Conservation (phyloP, 202 grass and related monocot genomes). For the Musa balbisiana region DNA sequence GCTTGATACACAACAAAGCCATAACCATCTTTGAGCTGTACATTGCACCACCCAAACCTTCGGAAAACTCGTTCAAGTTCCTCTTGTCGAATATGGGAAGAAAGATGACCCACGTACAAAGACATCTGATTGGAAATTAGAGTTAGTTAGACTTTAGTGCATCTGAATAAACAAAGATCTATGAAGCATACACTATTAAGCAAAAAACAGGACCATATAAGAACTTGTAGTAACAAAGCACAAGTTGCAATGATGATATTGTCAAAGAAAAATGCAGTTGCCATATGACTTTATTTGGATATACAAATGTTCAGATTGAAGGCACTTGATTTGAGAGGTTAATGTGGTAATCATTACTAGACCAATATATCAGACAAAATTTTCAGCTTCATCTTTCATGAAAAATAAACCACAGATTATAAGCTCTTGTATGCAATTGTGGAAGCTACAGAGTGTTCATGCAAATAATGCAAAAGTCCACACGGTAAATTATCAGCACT, state of each 20-base stretch:
- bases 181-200: too few species aligned
- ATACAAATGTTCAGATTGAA: neutral
- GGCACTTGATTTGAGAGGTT: neutral
- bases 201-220: neutral
- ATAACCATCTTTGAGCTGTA: slow-evolving; percentile 48
- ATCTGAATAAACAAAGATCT: neutral
- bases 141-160: neutral
- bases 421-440: neutral
- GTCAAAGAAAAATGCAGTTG: neutral
- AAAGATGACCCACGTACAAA: slow-evolving; percentile 47
- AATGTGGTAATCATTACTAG: neutral
- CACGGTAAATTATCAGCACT: too few species aligned
- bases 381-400: neutral
- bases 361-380: neutral
- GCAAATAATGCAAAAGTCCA: neutral
- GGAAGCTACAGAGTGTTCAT: neutral
- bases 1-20: slow-evolving; percentile 51
- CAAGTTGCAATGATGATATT: neutral
- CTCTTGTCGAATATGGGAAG: slow-evolving; percentile 24
- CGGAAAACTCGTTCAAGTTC: too few species aligned
- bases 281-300: neutral
- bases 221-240: neutral
- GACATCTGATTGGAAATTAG: slow-evolving; percentile 37
- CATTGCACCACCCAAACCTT: neutral
- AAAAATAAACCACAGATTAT: too few species aligned